Percentiles rank a stretch among this genome's conserved stretches.
Evolutionary conservation across 2,329 filamentous ascomycete species (phyloP).

Genomic region (Phaeosphaeriaceae sp.): DNA sequence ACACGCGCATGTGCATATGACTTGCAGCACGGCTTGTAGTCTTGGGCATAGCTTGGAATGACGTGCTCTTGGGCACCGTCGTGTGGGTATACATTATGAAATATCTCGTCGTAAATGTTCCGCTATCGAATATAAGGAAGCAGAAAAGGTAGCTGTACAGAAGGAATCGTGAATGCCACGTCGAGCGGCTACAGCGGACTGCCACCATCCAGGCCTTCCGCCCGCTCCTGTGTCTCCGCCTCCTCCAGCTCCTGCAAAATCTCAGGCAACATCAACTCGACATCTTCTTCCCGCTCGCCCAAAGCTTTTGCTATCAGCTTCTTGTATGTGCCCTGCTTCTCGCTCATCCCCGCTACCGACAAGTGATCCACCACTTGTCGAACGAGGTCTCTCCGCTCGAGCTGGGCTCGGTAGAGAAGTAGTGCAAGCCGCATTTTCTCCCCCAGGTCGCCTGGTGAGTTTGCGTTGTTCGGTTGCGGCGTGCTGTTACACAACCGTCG

Average conservation of each 20-base stretch:
- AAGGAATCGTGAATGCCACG: not conserved
- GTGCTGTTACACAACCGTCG: slow-evolving; percentile 36
- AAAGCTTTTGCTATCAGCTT: slow-evolving; percentile 72
- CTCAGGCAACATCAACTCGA: slow-evolving; percentile 67
- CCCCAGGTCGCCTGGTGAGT: slow-evolving; percentile 50
- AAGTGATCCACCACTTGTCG: slow-evolving; percentile 73
- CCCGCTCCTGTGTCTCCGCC: slow-evolving; percentile 49
- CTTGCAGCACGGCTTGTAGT: not conserved
- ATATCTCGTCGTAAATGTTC: slow-evolving; percentile 7
- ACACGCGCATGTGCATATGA: slow-evolving; percentile 5
- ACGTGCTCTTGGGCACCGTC: slow-evolving; percentile 6
- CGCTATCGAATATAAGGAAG: not conserved
- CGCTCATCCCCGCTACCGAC: slow-evolving; percentile 72
- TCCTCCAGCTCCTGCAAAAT: slow-evolving; percentile 59
- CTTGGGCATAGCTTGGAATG: slow-evolving; percentile 5
- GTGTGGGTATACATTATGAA: slow-evolving; percentile 6
- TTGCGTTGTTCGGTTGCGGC: slow-evolving; percentile 24
- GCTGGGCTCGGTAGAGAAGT: slow-evolving; percentile 63
- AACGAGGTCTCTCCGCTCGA: slow-evolving; percentile 69
- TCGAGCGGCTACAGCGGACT: slow-evolving; percentile 31
- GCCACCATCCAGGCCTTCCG: slow-evolving; percentile 42
- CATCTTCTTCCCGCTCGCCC: slow-evolving; percentile 71
- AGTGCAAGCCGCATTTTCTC: slow-evolving; percentile 66
- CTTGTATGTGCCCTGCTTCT: slow-evolving; percentile 77
- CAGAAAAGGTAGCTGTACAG: not conserved